Evolutionary conservation across 345 rosid species (phyloP).

Genomic region (Eucalyptus leucophloia): DNA sequence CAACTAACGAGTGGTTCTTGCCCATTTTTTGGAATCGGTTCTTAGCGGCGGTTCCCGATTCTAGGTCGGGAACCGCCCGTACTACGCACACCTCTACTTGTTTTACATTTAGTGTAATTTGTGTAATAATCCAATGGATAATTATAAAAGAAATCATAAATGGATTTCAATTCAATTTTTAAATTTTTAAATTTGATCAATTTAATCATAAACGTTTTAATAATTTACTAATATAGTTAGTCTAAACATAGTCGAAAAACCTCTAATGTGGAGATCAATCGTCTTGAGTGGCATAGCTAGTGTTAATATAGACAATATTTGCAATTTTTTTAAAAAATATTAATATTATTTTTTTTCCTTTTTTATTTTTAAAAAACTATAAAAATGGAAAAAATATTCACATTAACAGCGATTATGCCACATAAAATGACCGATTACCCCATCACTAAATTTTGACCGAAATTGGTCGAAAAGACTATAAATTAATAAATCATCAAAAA

Average conservation of each 20-base stretch:
- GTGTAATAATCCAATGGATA: neutral
- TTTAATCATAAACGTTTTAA: accelerated
- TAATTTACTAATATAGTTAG: neutral
- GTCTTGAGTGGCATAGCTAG: accelerated
- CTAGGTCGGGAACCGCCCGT: no score
- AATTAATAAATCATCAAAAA: neutral
- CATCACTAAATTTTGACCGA: accelerated
- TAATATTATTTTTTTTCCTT: no score
- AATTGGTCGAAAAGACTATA: neutral
- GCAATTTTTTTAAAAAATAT: neutral
- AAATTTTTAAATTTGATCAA: neutral
- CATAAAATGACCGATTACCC: accelerated
- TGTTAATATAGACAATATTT: neutral
- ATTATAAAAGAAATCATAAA: neutral
- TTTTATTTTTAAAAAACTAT: no score
- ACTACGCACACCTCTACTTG: neutral
- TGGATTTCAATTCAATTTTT: neutral
- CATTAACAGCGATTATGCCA: accelerated
- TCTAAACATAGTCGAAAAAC: neutral
- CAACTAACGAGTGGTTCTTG: no score
- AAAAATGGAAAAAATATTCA: neutral
- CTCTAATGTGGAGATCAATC: accelerated
- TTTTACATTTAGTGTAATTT: neutral
- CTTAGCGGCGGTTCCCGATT: no score
- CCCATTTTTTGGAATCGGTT: no score